These are phyloP conservation scores for Thraustochytrium sp. DNA, from an alignment of 352 stramenopile genomes.

Conservation along the genomic window DNA sequence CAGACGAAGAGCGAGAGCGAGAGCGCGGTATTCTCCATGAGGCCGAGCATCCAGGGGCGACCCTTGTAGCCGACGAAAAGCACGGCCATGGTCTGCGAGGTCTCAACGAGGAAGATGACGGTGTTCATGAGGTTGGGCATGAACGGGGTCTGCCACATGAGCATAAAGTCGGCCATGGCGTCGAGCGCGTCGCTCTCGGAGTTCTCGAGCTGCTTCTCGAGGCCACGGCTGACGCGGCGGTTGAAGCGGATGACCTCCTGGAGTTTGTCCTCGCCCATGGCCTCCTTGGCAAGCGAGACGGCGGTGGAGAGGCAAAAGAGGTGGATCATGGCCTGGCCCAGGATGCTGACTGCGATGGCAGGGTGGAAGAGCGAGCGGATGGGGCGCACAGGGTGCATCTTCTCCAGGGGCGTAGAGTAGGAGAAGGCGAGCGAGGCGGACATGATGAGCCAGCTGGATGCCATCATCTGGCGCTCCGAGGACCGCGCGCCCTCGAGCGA, in stretches of 20 bases:
- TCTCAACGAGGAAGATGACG: constrained; percentile 42
- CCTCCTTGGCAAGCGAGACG: constrained; percentile 80
- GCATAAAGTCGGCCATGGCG: constrained; percentile 34
- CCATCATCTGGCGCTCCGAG: constrained; percentile 87
- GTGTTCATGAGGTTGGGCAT: constrained; percentile 45
- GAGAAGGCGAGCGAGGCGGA: constrained; percentile 72
- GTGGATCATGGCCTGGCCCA: constrained; percentile 90
- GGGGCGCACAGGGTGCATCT: constrained; percentile 83
- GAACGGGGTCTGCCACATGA: constrained; percentile 39
- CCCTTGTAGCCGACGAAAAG: constrained; percentile 43
- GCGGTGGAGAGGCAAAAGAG: constrained; percentile 84
- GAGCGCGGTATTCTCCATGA: constrained; percentile 39
- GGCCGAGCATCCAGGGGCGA: constrained; percentile 37
- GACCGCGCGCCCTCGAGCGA: constrained; percentile 98
- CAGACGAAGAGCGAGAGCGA: constrained; percentile 33
- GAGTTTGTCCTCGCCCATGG: constrained; percentile 56
- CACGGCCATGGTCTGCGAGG: constrained; percentile 38
- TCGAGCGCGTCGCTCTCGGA: not conserved
- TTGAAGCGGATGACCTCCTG: constrained; percentile 44
- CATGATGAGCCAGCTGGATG: constrained; percentile 63
- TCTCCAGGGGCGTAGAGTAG: constrained; percentile 83
- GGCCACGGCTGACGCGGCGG: constrained; percentile 1
- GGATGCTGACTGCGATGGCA: constrained; percentile 85
- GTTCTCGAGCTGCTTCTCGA: constrained; percentile 38
- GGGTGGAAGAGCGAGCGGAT: constrained; percentile 90